Base-by-base conservation (phyloP, 192 early-diverging fungal species). In the Coemansia guatemalensis region DNA sequence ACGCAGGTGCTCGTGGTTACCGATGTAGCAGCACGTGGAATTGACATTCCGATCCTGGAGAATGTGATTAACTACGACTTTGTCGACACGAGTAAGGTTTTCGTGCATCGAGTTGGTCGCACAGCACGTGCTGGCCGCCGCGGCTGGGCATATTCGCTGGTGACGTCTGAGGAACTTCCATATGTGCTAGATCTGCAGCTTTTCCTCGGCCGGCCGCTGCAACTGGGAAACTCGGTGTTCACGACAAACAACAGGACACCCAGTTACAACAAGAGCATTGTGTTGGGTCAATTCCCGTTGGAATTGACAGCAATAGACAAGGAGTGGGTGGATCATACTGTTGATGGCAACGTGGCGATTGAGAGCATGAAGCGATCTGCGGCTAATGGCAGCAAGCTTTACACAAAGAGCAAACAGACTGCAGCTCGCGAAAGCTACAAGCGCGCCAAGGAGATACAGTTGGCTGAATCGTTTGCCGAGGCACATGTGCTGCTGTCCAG, bases 61-160 rank as follows among this genome's bases (percentile, higher is more conserved):
- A 94, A 97, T 69, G 97, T 99, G 47, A 84, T 99, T 82, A 98
- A 99, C 76, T 97, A 94, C 66, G 93, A 97, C 58, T 99, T 98
- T 79, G 88, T 95, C 11, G 88, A 91, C 39, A 86, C 88, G 23
- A 87, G 90, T 69, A 99, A 99, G 69, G 89, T 96, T 11, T 95
- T 99, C 86, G 86, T 99, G 33, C 97, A 99, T 83, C 88, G 97
- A 61, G 95, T 96, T 17, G 97, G 97, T 55, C 89, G 97, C 84
- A 90, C 91, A 12, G 97, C 93, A 17, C 88, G 97, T 84, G 97
- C 97, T 4, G 97, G 97, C 26, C 85, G 90, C 39, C 85, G 86
- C 24, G 97, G 97, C 56, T 92, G 90, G 88, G 94, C 97, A 0
- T 98, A 89, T 66, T 93, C 93, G 4, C 75, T 99, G 24, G 85